A percentile compares a stretch with the other conserved stretches of the same genome.
Conservation (phyloP, 2,329 filamentous ascomycete genomes). For the Claviceps purpurea region DNA sequence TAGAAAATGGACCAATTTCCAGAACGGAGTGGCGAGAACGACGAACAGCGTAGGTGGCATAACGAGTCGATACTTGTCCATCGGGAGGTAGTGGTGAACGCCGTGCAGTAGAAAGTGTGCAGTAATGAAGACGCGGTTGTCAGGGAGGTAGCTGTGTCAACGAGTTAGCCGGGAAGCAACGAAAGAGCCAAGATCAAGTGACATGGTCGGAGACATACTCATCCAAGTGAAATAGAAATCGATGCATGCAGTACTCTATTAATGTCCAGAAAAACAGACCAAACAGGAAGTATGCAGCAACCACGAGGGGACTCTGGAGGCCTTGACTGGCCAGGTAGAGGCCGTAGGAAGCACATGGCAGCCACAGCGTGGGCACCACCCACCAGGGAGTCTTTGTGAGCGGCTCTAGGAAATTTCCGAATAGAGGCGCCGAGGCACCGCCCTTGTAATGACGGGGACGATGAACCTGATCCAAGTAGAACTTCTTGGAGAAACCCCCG, state of each 20-base stretch:
- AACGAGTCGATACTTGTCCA: constrained; percentile 93
- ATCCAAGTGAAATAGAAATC: constrained; percentile 90
- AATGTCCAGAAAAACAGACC: constrained; percentile 78
- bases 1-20: constrained; percentile 71
- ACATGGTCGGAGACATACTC: constrained; percentile 44
- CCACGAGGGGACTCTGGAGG: constrained; percentile 33
- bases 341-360: constrained; percentile 67
- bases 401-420: constrained; percentile 98
- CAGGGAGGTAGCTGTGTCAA: constrained; percentile 59
- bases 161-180: constrained; percentile 16
- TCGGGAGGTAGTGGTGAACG: constrained; percentile 96
- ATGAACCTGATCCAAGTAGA: constrained; percentile 93
- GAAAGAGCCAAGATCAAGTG: background rate
- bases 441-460: constrained; percentile 92
- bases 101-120: constrained; percentile 89
- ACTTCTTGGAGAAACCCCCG: constrained; percentile 83
- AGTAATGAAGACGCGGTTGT: constrained; percentile 79
- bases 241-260: constrained; percentile 77
- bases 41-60: constrained; percentile 91
- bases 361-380: constrained; percentile 71
- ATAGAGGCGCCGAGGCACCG: constrained; percentile 80
- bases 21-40: constrained; percentile 76
- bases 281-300: constrained; percentile 49
- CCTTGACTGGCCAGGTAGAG: constrained; percentile 51
- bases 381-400: constrained; percentile 92